Evolutionary conservation across 768 basidiomycete species (phyloP).

Genomic region (Heimioporus sp.): DNA sequence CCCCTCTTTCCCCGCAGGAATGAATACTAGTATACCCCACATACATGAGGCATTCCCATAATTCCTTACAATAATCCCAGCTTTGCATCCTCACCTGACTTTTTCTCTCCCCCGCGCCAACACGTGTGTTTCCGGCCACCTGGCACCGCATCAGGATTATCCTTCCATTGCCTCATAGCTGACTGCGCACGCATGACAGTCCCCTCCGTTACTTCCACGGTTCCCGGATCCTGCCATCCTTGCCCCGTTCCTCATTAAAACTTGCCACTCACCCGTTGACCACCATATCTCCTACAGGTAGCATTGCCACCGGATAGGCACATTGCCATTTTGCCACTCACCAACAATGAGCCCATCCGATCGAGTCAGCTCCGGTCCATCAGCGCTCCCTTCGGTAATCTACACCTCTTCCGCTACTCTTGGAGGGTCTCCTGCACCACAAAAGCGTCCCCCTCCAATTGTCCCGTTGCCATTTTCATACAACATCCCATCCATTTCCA

Average conservation of each 20-base stretch:
- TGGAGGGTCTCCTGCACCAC: neutral
- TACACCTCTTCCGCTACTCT: neutral
- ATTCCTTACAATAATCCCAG: too few relatives aligned
- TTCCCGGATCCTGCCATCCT: neutral
- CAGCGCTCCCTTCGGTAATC: neutral
- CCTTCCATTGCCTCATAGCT: too few relatives aligned
- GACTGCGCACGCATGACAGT: too few relatives aligned
- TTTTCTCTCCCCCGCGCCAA: neutral
- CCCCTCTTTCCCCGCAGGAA: slow-evolving; percentile 26
- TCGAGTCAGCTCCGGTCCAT: neutral
- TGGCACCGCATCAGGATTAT: too few relatives aligned
- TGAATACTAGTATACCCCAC: slow-evolving; percentile 16
- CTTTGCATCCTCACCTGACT: neutral
- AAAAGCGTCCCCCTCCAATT: neutral
- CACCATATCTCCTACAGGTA: too few relatives aligned
- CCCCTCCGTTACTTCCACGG: too few relatives aligned
- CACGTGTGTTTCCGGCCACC: neutral
- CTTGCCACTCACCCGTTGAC: too few relatives aligned
- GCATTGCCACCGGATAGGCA: too few relatives aligned
- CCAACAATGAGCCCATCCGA: neutral
- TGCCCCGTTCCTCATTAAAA: too few relatives aligned
- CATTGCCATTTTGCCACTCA: too few relatives aligned
- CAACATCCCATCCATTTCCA: slow-evolving; percentile 7
- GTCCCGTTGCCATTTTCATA: neutral
- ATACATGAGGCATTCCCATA: slow-evolving; percentile 13